phyloP scores from a whole-genome alignment of 495 filamentous ascomycete genomes.

The Platismatia glauca region DNA sequence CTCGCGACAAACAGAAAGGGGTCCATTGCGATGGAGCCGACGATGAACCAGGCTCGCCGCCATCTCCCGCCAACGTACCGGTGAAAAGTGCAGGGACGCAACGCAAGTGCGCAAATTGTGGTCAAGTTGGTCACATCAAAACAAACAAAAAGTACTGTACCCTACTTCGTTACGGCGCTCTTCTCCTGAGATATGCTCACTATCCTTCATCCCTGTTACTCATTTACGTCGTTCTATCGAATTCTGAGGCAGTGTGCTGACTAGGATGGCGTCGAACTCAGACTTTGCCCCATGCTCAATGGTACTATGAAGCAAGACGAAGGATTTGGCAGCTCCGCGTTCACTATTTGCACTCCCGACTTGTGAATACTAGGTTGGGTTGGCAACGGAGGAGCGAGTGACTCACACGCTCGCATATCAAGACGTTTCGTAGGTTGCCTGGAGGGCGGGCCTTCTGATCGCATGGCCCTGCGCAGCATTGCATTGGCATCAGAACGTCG shows the following conservation, averaged over 20 bases:
- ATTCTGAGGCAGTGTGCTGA: conserved; percentile 22
- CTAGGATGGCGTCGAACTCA: conserved; percentile 29
- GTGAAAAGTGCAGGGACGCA: conserved; percentile 52
- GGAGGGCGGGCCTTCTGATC: too few species aligned
- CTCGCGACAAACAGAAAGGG: conserved; percentile 83
- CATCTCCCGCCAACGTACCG: conserved; percentile 42
- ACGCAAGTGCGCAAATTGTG: conserved; percentile 94
- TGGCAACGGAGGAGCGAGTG: background rate
- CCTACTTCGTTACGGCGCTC: background rate
- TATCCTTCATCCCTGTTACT: background rate
- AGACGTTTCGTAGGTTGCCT: background rate
- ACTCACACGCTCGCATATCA: background rate
- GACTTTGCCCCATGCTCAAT: conserved; percentile 85
- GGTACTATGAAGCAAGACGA: conserved; percentile 71
- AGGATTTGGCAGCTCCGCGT: conserved; percentile 42
- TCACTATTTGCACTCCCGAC: conserved; percentile 41
- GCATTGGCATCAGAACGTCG: background rate
- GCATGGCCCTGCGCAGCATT: too few species aligned
- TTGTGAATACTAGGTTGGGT: conserved; percentile 3
- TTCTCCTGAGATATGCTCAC: conserved; percentile 4
- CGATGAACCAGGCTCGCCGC: conserved; percentile 33
- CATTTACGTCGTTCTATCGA: conserved; percentile 15
- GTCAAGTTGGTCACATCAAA: conserved; percentile 92
- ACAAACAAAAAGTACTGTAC: conserved; percentile 88
- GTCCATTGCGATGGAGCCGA: conserved; percentile 38